A percentile compares a stretch with the other conserved stretches of the same genome.
phyloP scores from a whole-genome alignment of 208 protist species.

The Pavlovales sp. region DNA sequence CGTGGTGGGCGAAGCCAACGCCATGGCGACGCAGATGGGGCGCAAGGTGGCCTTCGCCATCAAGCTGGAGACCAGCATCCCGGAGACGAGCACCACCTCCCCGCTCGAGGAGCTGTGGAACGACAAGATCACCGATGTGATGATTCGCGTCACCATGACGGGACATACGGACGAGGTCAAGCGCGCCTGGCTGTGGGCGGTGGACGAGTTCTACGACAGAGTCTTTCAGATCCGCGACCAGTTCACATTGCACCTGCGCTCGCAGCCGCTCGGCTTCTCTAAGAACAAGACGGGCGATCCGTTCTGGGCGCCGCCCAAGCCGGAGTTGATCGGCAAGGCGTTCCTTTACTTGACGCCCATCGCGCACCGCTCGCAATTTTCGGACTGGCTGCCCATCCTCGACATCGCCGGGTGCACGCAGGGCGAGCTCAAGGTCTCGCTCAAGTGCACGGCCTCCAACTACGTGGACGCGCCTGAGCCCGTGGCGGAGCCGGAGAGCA shows the following conservation, averaged over 20 bases:
- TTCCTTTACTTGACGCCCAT: constrained; percentile 13
- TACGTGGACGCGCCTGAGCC: neutral
- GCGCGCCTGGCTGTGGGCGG: neutral
- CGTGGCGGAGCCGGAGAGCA: neutral
- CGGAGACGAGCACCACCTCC: neutral
- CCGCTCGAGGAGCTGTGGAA: neutral
- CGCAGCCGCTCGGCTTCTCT: neutral
- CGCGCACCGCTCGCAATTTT: neutral
- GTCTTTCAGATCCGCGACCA: neutral
- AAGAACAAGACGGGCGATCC: neutral
- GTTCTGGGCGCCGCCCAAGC: constrained; percentile 17
- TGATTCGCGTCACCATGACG: neutral
- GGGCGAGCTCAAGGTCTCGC: neutral
- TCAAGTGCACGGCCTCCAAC: neutral
- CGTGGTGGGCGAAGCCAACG: neutral
- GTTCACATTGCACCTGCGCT: neutral
- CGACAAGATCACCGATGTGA: neutral
- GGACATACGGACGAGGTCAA: neutral
- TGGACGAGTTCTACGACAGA: neutral
- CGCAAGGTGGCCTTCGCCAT: neutral
- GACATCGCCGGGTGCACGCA: neutral
- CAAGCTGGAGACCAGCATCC: neutral
- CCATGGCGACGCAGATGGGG: neutral
- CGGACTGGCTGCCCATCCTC: constrained; percentile 1
- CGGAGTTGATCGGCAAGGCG: neutral